phyloP scores from a whole-genome alignment of 2,329 filamentous ascomycete genomes.

The Diplodia corticola region DNA sequence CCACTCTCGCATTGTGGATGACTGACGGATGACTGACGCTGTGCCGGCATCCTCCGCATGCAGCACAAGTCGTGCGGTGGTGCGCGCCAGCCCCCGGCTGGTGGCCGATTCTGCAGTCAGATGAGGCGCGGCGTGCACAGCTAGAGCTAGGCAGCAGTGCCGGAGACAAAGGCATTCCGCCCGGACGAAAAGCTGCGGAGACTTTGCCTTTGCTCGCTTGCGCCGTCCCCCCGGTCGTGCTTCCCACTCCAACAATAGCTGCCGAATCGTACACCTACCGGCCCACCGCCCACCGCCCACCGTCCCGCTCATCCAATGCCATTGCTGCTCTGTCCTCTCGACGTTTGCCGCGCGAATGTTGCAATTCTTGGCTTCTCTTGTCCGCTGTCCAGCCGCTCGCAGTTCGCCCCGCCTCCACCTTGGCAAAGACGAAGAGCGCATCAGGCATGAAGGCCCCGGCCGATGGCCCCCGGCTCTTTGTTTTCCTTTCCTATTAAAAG shows the following conservation, averaged over 20 bases:
- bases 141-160: neutral
- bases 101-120: neutral
- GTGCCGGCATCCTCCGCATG: neutral
- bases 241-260: too few relatives aligned
- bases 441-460: neutral
- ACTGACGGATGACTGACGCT: neutral
- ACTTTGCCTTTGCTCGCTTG: neutral
- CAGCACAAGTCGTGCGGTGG: neutral
- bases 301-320: neutral
- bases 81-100: neutral
- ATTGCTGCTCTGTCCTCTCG: neutral
- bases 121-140: neutral
- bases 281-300: too few relatives aligned
- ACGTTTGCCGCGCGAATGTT: neutral
- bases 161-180: neutral
- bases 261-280: too few relatives aligned
- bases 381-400: neutral
- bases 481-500: too few relatives aligned
- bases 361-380: neutral
- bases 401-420: neutral
- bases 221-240: too few relatives aligned
- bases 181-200: constrained; percentile 15
- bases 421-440: too few relatives aligned
- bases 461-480: neutral
- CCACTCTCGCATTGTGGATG: neutral